These are phyloP conservation scores for Melaleuca quinquenervia DNA, from an alignment of 345 rosid genomes.

Conservation along the genomic window DNA sequence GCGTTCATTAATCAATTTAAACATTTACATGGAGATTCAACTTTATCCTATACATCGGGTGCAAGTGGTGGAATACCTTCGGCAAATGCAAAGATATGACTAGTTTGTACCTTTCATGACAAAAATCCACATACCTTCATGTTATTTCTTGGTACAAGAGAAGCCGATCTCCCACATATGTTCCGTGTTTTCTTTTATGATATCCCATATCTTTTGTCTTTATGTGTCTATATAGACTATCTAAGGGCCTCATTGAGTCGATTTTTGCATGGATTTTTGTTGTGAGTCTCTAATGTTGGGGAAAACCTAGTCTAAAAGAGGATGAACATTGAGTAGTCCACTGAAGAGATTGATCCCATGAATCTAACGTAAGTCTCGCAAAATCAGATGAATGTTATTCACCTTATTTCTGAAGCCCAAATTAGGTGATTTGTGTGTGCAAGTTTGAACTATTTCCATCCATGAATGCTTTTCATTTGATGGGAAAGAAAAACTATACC, in stretches of 20 bases:
- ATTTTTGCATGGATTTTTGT: background rate
- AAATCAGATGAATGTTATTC: background rate
- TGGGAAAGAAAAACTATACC: background rate
- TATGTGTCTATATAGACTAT: background rate
- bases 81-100: too few relatives aligned
- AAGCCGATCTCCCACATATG: background rate
- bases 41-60: too few relatives aligned
- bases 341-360: background rate
- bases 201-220: background rate
- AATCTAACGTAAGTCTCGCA: background rate
- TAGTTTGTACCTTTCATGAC: too few relatives aligned
- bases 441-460: background rate
- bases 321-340: background rate
- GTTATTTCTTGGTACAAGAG: background rate
- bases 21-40: too few relatives aligned
- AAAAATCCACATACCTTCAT: too few relatives aligned
- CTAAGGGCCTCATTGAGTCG: background rate
- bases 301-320: background rate
- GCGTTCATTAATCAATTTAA: too few relatives aligned
- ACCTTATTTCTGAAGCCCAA: background rate
- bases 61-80: too few relatives aligned
- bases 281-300: background rate
- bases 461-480: background rate
- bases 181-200: background rate
- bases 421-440: background rate